These are phyloP conservation scores for Pulveroboletus frians DNA, from an alignment of 768 basidiomycete genomes.

Conservation along the genomic window DNA sequence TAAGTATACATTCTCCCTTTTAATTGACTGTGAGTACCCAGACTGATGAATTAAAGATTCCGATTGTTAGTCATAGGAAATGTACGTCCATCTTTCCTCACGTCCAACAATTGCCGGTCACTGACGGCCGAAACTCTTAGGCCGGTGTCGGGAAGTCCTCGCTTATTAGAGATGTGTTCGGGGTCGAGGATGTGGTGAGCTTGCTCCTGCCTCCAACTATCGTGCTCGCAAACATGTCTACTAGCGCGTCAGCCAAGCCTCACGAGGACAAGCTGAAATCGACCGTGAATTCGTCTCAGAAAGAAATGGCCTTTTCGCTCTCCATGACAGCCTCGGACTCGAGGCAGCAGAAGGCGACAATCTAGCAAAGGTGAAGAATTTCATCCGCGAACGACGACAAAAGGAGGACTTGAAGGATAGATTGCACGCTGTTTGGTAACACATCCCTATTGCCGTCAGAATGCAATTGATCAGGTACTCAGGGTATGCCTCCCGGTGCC, in stretches of 20 bases:
- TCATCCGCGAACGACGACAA: neutral
- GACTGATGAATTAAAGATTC: neutral
- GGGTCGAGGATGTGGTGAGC: neutral
- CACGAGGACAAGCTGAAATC: neutral
- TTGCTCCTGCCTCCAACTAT: too few species aligned
- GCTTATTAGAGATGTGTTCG: neutral
- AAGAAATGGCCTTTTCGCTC: neutral
- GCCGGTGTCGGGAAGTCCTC: neutral
- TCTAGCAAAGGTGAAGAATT: neutral
- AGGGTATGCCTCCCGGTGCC: neutral
- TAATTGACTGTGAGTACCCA: neutral
- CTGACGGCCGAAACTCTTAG: neutral
- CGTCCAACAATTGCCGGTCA: neutral
- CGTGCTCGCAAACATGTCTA: neutral
- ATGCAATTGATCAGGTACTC: neutral
- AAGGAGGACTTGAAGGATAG: neutral
- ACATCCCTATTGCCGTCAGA: neutral
- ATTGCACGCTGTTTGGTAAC: neutral
- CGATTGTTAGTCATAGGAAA: neutral
- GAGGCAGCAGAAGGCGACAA: neutral
- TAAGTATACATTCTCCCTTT: neutral
- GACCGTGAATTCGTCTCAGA: neutral
- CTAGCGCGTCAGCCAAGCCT: neutral
- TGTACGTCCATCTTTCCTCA: neutral
- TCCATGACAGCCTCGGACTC: neutral